Conservation (phyloP, 495 filamentous ascomycete genomes). For the Daldinia decipiens region DNA sequence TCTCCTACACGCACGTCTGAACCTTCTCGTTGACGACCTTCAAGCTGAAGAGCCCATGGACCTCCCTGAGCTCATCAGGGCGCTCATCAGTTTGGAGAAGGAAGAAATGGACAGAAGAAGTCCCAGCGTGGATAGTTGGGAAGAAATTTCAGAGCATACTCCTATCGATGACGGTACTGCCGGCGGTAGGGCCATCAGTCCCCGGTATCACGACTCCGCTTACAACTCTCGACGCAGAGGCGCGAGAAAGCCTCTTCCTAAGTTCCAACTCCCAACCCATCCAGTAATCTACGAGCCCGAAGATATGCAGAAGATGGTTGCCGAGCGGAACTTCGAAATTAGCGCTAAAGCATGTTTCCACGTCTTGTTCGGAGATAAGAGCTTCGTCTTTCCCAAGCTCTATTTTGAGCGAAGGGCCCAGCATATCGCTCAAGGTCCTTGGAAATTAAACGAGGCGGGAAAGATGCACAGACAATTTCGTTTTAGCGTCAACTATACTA, state of each 20-base stretch:
- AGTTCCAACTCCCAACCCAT: slow-evolving; percentile 85
- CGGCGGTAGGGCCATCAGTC: slow-evolving; percentile 52
- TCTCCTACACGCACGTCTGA: slow-evolving; percentile 82
- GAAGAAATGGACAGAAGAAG: slow-evolving; percentile 67
- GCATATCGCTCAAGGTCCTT: slow-evolving; percentile 85
- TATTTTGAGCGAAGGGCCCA: slow-evolving; percentile 86
- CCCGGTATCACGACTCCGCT: slow-evolving; percentile 63
- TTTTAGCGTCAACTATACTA: slow-evolving; percentile 76
- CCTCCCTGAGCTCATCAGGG: slow-evolving; percentile 57
- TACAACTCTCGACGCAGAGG: slow-evolving; percentile 68
- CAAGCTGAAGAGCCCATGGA: slow-evolving; percentile 71
- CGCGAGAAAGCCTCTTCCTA: slow-evolving; percentile 67
- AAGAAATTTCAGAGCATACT: slow-evolving; percentile 76
- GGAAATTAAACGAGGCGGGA: slow-evolving; percentile 74
- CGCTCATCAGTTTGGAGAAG: slow-evolving; percentile 67
- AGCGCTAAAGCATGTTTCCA: slow-evolving; percentile 95
- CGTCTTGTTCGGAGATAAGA: slow-evolving; percentile 94
- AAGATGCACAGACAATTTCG: slow-evolving; percentile 79
- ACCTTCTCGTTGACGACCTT: slow-evolving; percentile 81
- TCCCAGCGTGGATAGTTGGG: slow-evolving; percentile 91
- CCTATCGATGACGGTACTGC: slow-evolving; percentile 67
- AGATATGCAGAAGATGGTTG: slow-evolving; percentile 73
- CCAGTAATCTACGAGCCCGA: slow-evolving; percentile 85
- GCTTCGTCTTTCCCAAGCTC: slow-evolving; percentile 89
- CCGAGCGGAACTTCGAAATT: slow-evolving; percentile 84